Percentiles rank a stretch among this genome's conserved stretches.
Conservation (phyloP, 2,329 filamentous ascomycete species). For the Ophiostoma novo-ulmi region DNA sequence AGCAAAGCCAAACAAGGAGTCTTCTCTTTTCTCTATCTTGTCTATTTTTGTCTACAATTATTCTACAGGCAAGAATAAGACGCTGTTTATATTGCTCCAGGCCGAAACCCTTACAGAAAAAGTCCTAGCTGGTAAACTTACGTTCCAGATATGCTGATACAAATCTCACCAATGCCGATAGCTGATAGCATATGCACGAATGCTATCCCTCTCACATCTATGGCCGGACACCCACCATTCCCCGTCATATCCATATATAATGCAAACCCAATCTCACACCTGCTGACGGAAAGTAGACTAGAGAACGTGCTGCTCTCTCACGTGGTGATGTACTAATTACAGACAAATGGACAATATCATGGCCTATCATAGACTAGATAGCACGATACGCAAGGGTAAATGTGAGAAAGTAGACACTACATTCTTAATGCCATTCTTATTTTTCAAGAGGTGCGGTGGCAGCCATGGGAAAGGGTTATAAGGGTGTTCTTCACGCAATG, state of each 20-base stretch:
- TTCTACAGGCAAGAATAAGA: background rate
- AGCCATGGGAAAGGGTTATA: slow-evolving; percentile 6
- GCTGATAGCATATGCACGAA: background rate
- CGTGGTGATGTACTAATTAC: slow-evolving; percentile 5
- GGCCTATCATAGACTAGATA: background rate
- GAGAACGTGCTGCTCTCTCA: background rate
- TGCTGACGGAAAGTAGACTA: background rate
- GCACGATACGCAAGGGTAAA: background rate
- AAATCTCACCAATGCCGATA: background rate
- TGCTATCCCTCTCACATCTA: background rate
- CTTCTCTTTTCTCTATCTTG: no score
- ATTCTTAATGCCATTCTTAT: background rate
- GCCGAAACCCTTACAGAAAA: background rate
- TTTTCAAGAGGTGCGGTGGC: background rate
- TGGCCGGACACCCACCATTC: background rate
- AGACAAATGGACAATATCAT: background rate
- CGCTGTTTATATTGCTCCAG: background rate
- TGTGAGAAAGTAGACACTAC: background rate
- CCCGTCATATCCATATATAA: background rate
- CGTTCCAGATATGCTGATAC: background rate
- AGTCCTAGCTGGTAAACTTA: background rate
- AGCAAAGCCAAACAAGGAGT: background rate
- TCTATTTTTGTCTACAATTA: no score
- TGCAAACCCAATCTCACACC: background rate
- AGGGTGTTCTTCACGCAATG: background rate